Base-by-base conservation (phyloP, 2,329 filamentous ascomycete genomes). In the Monilinia laxa region DNA sequence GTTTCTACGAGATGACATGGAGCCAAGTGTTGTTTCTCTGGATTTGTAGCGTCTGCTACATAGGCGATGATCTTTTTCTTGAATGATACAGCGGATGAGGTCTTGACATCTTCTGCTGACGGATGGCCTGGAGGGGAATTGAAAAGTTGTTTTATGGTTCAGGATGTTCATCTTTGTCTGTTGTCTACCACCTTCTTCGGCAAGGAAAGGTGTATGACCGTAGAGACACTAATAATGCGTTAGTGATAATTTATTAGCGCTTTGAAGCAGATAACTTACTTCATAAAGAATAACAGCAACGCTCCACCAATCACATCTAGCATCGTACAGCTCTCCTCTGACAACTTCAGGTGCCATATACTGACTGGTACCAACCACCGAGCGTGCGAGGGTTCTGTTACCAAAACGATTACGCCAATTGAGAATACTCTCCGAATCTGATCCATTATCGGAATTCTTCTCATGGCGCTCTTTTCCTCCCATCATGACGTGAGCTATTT, bases 301-400 rank as follows among this genome's bases (percentile, higher is more conserved):
- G 79, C 93, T 97, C 94, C 91, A 98, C 92, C 86, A 98, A 79
- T 98, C 94, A 79, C 94, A 98, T 75, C 94, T 85, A 40, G 91
- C 94, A 78, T 98, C 95, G 77, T 98, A 98, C 49, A 84, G 80
- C 59, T 92, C 85, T 38, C 93, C 92, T 71, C 85, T 82, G 67
- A 97, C 89, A 23, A 98, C 91, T 80, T 98, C 95, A 2, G 94
- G 94, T 0, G 95, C 94, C 95, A 97, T 98, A 80, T 98, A 98
- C 76, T 97, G 94, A 76, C 93, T 97, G 2, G 95, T 98, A 2
- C 94, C 94, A 14, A 98, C 94, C 1, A 97, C 88, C 56, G 93
- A 97, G 71, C 88, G 86, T 1, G 94, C 94, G 45, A 92, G 84
- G 45, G 85, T 85, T 51, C 92, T 87, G 71, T 88, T 89, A 35